Base-by-base conservation (phyloP, 2,329 filamentous ascomycete species). In the Fusarium sp. region DNA sequence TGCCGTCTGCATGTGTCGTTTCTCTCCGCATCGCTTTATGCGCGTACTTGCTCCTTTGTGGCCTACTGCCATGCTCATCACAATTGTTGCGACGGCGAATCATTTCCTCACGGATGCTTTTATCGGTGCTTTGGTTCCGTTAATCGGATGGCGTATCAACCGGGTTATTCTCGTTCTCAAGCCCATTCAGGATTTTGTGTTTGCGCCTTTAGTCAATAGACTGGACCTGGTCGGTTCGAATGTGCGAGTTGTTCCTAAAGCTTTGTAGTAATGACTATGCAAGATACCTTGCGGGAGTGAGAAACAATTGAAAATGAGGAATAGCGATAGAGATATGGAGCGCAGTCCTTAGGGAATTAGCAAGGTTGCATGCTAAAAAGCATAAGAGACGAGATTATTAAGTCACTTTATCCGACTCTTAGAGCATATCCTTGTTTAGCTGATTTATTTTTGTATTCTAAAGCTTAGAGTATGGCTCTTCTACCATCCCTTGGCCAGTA, bases 11-110 rank as follows among this genome's bases (percentile, higher is more conserved):
- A 57, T 80, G 28, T 69, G 75, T 12, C 77, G 72, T 9, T 83
- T 80, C 67, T 80, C 80, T 11, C 82, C 81, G 2, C 82, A 84
- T 58, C 68, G 72, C 10, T 55, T 74, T 11, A 62, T 83, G 12
- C 68, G 80, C 0, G 6, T 74, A 0, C 26, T 83, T 1, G 81
- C 80, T 1, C 78, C 78, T 4, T 54, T 83, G 3, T 84, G 82
- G 82, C 82, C 81, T 2, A 51, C 74, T 4, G 72, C 77, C 11
- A 84, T 84, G 82, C 72, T 77, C 26, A 64, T 81, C 37, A 82
- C 80, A 2, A 80, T 81, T 18, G 65, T 81, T 20, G 77, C 79
- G 1, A 81, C 80, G 3, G 80, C 80, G 7, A 81, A 82, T 34
- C 80, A 81, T 53, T 82, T 80, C 41, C 51, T 81, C 2, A 65